Percentiles rank a stretch among this genome's conserved stretches.
Conservation (phyloP, 2,329 filamentous ascomycete species). For the Plectosphaerella cucumerina region DNA sequence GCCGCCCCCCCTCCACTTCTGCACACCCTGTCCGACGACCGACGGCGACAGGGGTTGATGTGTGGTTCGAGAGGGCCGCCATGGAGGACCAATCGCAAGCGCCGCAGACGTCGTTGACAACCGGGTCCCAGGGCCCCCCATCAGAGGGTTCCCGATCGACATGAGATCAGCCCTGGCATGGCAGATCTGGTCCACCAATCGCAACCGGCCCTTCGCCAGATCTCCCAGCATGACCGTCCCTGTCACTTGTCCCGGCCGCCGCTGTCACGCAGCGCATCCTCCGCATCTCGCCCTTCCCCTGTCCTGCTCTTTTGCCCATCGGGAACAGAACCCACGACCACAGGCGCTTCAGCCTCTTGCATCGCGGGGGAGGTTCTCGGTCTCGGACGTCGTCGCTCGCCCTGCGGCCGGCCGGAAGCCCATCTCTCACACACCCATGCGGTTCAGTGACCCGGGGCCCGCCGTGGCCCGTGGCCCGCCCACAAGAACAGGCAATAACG, state of each 20-base stretch:
- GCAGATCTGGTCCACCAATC: conserved; percentile 17
- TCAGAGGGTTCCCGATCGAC: conserved; percentile 12
- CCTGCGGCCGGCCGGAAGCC: no score
- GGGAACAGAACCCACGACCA: neutral
- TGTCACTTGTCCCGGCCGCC: neutral
- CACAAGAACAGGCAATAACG: no score
- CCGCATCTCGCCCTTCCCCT: no score
- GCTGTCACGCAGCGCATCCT: neutral
- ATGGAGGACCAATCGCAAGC: conserved; percentile 2
- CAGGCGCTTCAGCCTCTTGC: neutral
- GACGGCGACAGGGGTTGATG: no score
- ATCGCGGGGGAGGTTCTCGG: neutral
- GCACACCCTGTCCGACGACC: no score
- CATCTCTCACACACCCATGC: no score
- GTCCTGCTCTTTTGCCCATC: no score
- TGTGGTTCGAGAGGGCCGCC: no score
- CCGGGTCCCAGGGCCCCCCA: neutral
- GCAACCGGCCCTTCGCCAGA: conserved; percentile 12
- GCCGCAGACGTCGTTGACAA: neutral
- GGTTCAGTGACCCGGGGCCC: no score
- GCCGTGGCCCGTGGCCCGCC: no score
- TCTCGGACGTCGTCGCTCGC: neutral
- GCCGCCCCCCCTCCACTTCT: neutral
- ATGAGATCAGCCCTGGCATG: conserved; percentile 13
- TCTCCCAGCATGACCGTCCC: conserved; percentile 2